Conservation (phyloP, 2,329 filamentous ascomycete genomes). For the Lachnellula willkommii region DNA sequence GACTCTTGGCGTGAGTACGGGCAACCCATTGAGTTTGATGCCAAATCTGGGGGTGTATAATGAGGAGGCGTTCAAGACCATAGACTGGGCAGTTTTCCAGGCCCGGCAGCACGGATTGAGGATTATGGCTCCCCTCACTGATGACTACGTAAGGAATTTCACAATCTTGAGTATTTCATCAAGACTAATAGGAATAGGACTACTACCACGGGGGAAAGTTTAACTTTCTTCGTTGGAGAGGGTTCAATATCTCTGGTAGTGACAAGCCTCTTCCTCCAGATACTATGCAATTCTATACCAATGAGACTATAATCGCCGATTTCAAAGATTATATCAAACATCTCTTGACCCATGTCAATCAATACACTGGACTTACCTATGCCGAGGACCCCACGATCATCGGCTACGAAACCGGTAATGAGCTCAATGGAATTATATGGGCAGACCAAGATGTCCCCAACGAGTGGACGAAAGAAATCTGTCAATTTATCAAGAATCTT, state of each 20-base stretch:
- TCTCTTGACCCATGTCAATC: conserved; percentile 42
- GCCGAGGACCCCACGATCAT: conserved; percentile 47
- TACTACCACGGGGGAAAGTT: conserved; percentile 49
- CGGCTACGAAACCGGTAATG: conserved; percentile 46
- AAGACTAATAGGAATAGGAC: conserved; percentile 30
- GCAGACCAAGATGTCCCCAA: conserved; percentile 41
- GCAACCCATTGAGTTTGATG: conserved; percentile 44
- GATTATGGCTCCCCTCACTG: conserved; percentile 41
- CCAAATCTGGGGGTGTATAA: conserved; percentile 38
- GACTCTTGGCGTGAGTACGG: conserved; percentile 42
- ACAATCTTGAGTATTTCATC: background rate
- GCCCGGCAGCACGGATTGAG: conserved; percentile 41
- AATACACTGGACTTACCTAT: conserved; percentile 41
- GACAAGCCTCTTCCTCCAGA: conserved; percentile 34
- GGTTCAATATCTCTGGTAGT: conserved; percentile 37
- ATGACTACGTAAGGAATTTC: conserved; percentile 38
- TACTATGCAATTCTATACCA: conserved; percentile 44
- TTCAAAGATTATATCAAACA: conserved; percentile 44
- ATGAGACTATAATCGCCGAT: conserved; percentile 36
- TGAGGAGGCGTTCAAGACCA: conserved; percentile 39
- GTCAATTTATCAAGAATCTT: conserved; percentile 35
- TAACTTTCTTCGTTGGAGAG: conserved; percentile 42
- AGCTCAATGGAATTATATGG: conserved; percentile 40
- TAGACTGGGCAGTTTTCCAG: conserved; percentile 45
- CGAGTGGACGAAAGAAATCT: conserved; percentile 40